Conservation (phyloP, 495 filamentous ascomycete genomes). For the Antarctomyces pellizariae region DNA sequence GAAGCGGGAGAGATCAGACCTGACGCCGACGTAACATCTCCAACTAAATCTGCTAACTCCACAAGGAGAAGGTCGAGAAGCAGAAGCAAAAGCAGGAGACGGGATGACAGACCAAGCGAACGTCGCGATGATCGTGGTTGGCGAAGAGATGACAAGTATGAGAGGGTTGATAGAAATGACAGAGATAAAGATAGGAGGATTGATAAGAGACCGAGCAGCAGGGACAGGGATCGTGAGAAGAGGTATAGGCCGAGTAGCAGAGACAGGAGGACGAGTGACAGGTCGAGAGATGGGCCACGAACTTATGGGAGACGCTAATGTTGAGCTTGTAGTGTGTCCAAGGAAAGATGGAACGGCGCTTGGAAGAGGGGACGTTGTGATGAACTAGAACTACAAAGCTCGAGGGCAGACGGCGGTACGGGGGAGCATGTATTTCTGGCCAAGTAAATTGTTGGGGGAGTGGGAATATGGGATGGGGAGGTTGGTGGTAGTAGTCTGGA, state of each 20-base stretch:
- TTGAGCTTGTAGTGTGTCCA: too few species aligned
- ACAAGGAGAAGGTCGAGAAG: conserved; percentile 8
- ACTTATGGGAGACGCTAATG: too few species aligned
- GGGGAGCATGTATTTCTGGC: too few species aligned
- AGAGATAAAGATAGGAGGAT: conserved; percentile 19
- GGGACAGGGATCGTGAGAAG: conserved; percentile 6
- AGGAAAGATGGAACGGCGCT: too few species aligned
- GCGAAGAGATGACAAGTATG: conserved; percentile 5
- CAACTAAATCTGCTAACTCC: too few species aligned
- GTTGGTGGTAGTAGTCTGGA: too few species aligned
- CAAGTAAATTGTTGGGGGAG: too few species aligned
- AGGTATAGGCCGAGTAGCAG: conserved; percentile 13
- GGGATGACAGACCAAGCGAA: conserved; percentile 9
- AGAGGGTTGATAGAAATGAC: conserved; percentile 17
- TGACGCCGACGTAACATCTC: conserved; percentile 7
- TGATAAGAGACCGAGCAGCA: conserved; percentile 17
- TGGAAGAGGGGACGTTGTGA: too few species aligned
- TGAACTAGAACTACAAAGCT: too few species aligned
- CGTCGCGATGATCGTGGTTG: background rate
- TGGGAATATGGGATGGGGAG: too few species aligned
- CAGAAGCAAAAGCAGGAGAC: conserved; percentile 12
- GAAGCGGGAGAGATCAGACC: conserved; percentile 11
- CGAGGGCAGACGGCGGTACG: too few species aligned
- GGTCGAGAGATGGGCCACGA: conserved; percentile 4
- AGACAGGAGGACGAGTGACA: conserved; percentile 10